Percentiles rank a stretch among this genome's conserved stretches.
Evolutionary conservation across 352 stramenopile species (phyloP).

Genomic region (Globisporangium middletonii): DNA sequence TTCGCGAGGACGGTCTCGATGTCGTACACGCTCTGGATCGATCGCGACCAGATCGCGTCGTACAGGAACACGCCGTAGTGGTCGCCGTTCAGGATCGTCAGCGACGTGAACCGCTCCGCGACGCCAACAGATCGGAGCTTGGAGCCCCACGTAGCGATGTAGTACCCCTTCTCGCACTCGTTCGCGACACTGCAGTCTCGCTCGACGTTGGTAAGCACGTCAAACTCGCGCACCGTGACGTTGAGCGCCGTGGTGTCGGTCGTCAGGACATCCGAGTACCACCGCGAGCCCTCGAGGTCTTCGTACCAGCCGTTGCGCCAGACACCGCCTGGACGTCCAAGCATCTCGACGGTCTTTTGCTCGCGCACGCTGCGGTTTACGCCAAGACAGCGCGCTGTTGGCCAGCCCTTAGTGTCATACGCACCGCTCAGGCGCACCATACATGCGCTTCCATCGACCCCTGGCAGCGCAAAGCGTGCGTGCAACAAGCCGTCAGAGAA

Average conservation of each 20-base stretch:
- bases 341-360: slow-evolving; percentile 32
- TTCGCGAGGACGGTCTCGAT: slow-evolving; percentile 45
- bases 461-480: slow-evolving; percentile 16
- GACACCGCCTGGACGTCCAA: slow-evolving; percentile 13
- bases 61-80: slow-evolving; percentile 37
- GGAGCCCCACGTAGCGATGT: slow-evolving; percentile 14
- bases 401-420: slow-evolving; percentile 16
- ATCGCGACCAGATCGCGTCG: slow-evolving; percentile 3
- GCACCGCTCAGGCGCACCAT: slow-evolving; percentile 17
- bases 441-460: slow-evolving; percentile 20
- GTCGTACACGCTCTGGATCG: slow-evolving; percentile 26
- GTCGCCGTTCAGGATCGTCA: slow-evolving; percentile 22
- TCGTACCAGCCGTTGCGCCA: slow-evolving; percentile 46
- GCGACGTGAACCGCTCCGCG: slow-evolving; percentile 8
- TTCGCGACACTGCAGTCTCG: slow-evolving; percentile 18
- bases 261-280: slow-evolving; percentile 24
- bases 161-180: slow-evolving; percentile 8
- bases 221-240: slow-evolving; percentile 31
- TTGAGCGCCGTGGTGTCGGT: too few species aligned
- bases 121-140: slow-evolving; percentile 8
- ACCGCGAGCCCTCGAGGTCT: slow-evolving; percentile 10
- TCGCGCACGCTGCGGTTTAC: slow-evolving; percentile 23
- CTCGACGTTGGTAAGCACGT: slow-evolving; percentile 23
- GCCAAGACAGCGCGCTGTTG: too few species aligned
- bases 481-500: slow-evolving; percentile 22